These are phyloP conservation scores for cucumber (Cucumis sativus) DNA, from an alignment of 306 rosid genomes.

Conservation along the genomic window DNA sequence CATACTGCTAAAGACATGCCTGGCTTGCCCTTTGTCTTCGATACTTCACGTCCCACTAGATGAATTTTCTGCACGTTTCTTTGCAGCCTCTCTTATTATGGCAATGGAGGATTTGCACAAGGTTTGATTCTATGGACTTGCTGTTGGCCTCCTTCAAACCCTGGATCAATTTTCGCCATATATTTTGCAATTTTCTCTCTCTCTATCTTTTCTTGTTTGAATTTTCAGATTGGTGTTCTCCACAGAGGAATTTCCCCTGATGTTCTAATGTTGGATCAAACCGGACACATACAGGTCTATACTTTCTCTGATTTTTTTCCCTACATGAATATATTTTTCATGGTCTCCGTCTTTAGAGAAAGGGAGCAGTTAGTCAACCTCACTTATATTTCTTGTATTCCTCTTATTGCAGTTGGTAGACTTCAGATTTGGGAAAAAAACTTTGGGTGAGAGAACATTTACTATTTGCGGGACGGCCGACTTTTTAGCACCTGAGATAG, in stretches of 20 bases:
- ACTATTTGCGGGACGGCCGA: conserved; percentile 87
- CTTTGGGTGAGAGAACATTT: conserved; percentile 61
- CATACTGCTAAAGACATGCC: conserved; percentile 55
- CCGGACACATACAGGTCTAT: conserved; percentile 69
- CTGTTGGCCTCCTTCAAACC: not conserved
- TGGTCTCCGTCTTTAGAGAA: not conserved
- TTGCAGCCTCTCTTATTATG: conserved; percentile 59
- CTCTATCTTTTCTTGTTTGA: conserved; percentile 20
- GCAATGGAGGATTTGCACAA: conserved; percentile 77
- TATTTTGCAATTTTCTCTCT: not conserved
- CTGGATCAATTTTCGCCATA: not conserved
- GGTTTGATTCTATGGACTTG: conserved; percentile 33
- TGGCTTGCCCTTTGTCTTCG: conserved; percentile 79
- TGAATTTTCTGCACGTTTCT: conserved; percentile 55
- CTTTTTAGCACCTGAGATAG: conserved; percentile 82
- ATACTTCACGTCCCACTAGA: conserved; percentile 64
- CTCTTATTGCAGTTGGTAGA: conserved; percentile 54
- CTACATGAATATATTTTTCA: not conserved
- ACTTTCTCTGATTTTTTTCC: not conserved
- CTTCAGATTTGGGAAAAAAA: conserved; percentile 76
- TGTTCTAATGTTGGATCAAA: conserved; percentile 70
- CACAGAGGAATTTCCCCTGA: conserved; percentile 91
- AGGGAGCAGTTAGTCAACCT: not conserved
- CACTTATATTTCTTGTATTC: not conserved
- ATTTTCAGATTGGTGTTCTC: conserved; percentile 75